These are phyloP conservation scores for Exophiala oligosperma DNA, from an alignment of 2,329 filamentous ascomycete genomes.

Conservation along the genomic window DNA sequence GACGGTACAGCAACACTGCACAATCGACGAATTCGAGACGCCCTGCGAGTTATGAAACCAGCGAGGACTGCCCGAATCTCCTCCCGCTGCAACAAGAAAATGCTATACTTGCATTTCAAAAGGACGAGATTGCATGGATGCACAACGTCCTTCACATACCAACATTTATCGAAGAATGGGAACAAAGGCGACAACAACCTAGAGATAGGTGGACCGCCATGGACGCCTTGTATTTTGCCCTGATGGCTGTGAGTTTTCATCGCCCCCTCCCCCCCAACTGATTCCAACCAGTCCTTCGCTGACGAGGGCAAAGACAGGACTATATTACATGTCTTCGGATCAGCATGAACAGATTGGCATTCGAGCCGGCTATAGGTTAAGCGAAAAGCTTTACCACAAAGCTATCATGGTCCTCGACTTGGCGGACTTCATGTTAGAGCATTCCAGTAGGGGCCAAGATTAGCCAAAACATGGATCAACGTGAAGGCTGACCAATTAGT, in stretches of 20 bases:
- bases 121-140: not conserved
- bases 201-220: not conserved
- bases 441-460: not conserved
- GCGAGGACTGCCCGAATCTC: not conserved
- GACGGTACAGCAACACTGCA: not conserved
- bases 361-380: not conserved
- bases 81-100: not conserved
- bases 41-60: not conserved
- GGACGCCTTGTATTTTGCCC: not conserved
- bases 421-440: not conserved
- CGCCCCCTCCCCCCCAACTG: not conserved
- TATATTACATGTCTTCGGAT: not conserved
- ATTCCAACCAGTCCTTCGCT: not conserved
- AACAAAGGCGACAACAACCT: not conserved
- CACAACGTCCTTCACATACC: not conserved
- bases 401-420: not conserved
- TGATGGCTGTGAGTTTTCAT: not conserved
- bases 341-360: constrained; percentile 1
- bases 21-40: not conserved
- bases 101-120: not conserved
- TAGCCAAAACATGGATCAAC: not conserved
- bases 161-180: not conserved
- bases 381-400: not conserved
- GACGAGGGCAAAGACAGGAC: not conserved
- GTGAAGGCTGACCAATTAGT: not conserved